Percentiles rank a stretch among this genome's conserved stretches.
Evolutionary conservation across 73 alveolate genomes (phyloP).

Genomic region (Paramecium primaurelia): DNA sequence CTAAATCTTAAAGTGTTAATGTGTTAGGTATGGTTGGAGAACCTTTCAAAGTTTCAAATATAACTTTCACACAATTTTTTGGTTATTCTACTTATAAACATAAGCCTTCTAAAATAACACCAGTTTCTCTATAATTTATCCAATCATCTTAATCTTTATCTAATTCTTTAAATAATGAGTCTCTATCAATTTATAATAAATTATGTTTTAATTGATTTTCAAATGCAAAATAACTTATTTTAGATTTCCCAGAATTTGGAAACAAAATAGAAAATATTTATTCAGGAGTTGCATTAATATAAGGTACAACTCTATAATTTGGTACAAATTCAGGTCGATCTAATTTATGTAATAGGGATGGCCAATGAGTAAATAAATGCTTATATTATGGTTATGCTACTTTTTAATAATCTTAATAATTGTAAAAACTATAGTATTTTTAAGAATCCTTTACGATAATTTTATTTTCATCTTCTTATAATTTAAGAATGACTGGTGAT

Average conservation of each 20-base stretch:
- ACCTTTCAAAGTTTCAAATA: slow-evolving; percentile 1
- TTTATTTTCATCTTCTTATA: neutral
- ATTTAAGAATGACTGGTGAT: neutral
- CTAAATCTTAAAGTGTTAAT: neutral
- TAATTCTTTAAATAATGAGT: neutral
- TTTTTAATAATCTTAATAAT: neutral
- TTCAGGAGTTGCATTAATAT: slow-evolving; percentile 4
- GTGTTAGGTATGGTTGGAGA: neutral
- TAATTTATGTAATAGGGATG: slow-evolving; percentile 12
- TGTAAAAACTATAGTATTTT: neutral
- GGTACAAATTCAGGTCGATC: neutral
- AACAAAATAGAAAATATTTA: neutral
- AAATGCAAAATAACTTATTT: neutral
- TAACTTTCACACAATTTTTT: slow-evolving; percentile 30
- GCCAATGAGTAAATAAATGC: slow-evolving; percentile 44
- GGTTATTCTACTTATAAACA: neutral
- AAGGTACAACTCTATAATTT: neutral
- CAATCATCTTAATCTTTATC: slow-evolving; percentile 46
- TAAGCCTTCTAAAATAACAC: neutral
- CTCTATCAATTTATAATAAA: neutral
- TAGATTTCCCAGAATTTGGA: neutral
- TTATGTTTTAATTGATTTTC: neutral
- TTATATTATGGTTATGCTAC: neutral
- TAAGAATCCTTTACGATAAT: neutral
- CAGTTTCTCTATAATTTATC: slow-evolving; percentile 50